phyloP scores from a whole-genome alignment of 345 rosid genomes.

The Rubroshorea leprosula region DNA sequence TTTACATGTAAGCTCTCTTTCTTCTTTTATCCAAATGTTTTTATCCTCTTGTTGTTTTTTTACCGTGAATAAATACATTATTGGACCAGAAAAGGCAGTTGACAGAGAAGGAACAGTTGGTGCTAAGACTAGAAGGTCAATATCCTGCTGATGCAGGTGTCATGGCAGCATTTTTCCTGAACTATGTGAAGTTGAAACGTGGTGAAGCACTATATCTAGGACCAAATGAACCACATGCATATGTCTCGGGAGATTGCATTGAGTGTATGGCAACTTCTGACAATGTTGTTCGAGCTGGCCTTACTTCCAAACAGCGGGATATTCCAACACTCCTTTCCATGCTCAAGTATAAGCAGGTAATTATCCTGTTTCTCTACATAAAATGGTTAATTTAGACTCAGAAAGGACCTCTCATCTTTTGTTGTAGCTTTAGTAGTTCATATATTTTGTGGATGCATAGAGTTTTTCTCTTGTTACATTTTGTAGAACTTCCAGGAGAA shows the following conservation, averaged over 20 bases:
- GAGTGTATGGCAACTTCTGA: slow-evolving; percentile 98
- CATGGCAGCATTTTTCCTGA: slow-evolving; percentile 70
- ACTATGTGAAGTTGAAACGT: slow-evolving; percentile 77
- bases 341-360: slow-evolving; percentile 87
- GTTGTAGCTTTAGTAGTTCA: too few species aligned
- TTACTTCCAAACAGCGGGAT: slow-evolving; percentile 77
- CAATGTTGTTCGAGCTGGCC: slow-evolving; percentile 93
- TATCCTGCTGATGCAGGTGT: slow-evolving; percentile 81
- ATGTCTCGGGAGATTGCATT: slow-evolving; percentile 70
- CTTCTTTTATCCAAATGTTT: not conserved
- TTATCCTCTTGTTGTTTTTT: not conserved
- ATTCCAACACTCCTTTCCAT: slow-evolving; percentile 75
- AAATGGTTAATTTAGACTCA: not conserved
- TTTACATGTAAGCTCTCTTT: not conserved
- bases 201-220: slow-evolving; percentile 91
- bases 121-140: slow-evolving; percentile 68
- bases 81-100: slow-evolving; percentile 54
- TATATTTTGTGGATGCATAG: not conserved
- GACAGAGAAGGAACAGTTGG: slow-evolving; percentile 74
- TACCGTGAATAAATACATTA: not conserved
- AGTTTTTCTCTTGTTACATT: too few species aligned
- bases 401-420: too few species aligned
- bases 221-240: slow-evolving; percentile 90
- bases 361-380: not conserved
- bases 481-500: too few species aligned